Evolutionary conservation across 495 filamentous ascomycete species (phyloP), one percentile per base, ranked within the genome.

Genomic region (Echria macrotheca): DNA sequence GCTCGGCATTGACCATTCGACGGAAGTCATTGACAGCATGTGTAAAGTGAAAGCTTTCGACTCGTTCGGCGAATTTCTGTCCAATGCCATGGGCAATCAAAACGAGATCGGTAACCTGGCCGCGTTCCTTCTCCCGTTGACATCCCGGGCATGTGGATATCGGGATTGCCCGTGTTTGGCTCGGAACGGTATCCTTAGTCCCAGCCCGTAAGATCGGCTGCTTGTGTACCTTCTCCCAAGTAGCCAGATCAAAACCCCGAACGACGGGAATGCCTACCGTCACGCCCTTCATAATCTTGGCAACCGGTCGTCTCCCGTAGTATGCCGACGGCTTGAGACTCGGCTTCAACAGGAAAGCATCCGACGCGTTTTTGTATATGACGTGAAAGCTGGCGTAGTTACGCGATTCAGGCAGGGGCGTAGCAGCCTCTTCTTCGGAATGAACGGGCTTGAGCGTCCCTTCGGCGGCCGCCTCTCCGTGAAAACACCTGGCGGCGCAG

Each of bases 21-120:
- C 93, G 81, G 50, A 98, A 90, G 0, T 83, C 76, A 57, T 96
- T 96, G 59, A 96, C 91, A 3, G 87, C 85, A 61, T 96, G 90
- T 0, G 93, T 97, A 60, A 98, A 98, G 58, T 96, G 86, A 56
- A 87, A 98, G 62, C 89, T 96, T 61, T 97, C 93, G 40, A 98
- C 85, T 12, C 91, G 77, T 56, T 98, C 89, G 0, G 89, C 93
- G n/a, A 97, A 71, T 60, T 97, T 96, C 63, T 98, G 93, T 0
- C 93, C 93, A 42, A 98, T 96, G 10, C 91, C 93, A 62, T 98
- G 93, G 36, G 94, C 87, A 18, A 96, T 86, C 12, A 98, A 69
- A 14, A 96, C 77, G 17, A 98, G 67, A 61, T 98, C 93, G 8
- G 87, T 91, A 4, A 94, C 86, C 31, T 80, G 80, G 2, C 82